phyloP scores from a whole-genome alignment of 1,139 yeast genomes.

The Saccharomyces hybrid region DNA sequence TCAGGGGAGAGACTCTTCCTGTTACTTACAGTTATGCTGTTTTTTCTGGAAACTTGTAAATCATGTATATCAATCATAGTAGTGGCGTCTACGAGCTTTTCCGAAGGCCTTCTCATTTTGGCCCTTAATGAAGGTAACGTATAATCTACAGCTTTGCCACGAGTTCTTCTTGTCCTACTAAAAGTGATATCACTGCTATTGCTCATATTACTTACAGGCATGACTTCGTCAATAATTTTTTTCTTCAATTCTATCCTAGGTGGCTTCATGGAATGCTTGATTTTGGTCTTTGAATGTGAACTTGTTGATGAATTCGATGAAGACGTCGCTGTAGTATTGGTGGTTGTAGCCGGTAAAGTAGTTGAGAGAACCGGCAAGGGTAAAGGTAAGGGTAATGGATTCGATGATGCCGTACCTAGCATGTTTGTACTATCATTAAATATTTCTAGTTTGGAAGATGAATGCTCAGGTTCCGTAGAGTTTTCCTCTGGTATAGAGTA shows the following conservation, averaged over 20 bases:
- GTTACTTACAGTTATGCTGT: slow-evolving; percentile 2
- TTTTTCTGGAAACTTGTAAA: slow-evolving; percentile 20
- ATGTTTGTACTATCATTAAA: slow-evolving; percentile 13
- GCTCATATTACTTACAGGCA: slow-evolving; percentile 30
- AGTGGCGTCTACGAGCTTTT: slow-evolving; percentile 50
- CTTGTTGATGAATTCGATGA: slow-evolving; percentile 2
- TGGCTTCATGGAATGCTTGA: slow-evolving; percentile 31
- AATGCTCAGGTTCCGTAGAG: slow-evolving; percentile 6
- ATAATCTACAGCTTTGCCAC: slow-evolving; percentile 54
- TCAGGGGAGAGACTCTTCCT: background rate
- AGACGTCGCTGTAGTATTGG: background rate
- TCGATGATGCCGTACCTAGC: background rate
- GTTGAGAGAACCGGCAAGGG: background rate
- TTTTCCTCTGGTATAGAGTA: slow-evolving; percentile 30
- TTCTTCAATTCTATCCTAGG: slow-evolving; percentile 27
- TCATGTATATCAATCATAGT: slow-evolving; percentile 29
- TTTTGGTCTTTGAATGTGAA: slow-evolving; percentile 19
- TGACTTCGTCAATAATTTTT: slow-evolving; percentile 33
- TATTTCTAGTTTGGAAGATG: slow-evolving; percentile 20
- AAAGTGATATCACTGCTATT: slow-evolving; percentile 14
- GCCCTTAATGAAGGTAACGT: slow-evolving; percentile 60
- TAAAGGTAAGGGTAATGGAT: background rate
- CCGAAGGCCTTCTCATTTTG: slow-evolving; percentile 66
- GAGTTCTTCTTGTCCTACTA: slow-evolving; percentile 36
- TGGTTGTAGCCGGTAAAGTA: background rate